A percentile compares a stretch with the other conserved stretches of the same genome.
phyloP scores from a whole-genome alignment of 768 basidiomycete species.

The Fibroporia radiculosa region DNA sequence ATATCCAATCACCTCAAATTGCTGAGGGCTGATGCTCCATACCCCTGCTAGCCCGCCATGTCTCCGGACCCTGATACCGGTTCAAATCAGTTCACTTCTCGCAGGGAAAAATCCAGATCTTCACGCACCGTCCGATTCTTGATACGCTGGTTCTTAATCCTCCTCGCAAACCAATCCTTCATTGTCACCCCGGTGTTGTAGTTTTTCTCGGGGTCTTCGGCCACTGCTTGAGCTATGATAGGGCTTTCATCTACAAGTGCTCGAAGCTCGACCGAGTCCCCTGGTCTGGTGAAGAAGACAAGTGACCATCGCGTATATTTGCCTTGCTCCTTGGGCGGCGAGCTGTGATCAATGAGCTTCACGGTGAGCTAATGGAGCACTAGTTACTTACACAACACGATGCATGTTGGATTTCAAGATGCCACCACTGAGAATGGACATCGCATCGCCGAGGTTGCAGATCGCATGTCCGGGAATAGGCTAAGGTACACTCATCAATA shows the following conservation, averaged over 20 bases:
- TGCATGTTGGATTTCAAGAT: conserved; percentile 55
- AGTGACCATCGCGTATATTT: conserved; percentile 54
- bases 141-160: conserved; percentile 30
- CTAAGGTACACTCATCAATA: neutral
- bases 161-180: conserved; percentile 31
- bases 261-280: conserved; percentile 40
- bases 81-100: neutral
- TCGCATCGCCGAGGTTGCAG: conserved; percentile 22
- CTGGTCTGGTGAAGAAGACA: conserved; percentile 60
- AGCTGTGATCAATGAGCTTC: neutral
- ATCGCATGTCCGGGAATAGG: conserved; percentile 22
- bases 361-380: neutral
- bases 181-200: conserved; percentile 27
- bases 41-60: conserved; percentile 15
- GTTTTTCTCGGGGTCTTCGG: conserved; percentile 25
- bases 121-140: conserved; percentile 31
- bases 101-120: neutral
- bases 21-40: conserved; percentile 12
- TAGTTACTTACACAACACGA: conserved; percentile 39
- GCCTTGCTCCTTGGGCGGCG: conserved; percentile 48
- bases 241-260: conserved; percentile 45
- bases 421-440: conserved; percentile 45
- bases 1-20: neutral
- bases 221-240: conserved; percentile 36
- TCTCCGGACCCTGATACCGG: conserved; percentile 17